Evolutionary conservation across 805 yeast genomes (phyloP).

Genomic region (Spathaspora hagerdaliae): DNA sequence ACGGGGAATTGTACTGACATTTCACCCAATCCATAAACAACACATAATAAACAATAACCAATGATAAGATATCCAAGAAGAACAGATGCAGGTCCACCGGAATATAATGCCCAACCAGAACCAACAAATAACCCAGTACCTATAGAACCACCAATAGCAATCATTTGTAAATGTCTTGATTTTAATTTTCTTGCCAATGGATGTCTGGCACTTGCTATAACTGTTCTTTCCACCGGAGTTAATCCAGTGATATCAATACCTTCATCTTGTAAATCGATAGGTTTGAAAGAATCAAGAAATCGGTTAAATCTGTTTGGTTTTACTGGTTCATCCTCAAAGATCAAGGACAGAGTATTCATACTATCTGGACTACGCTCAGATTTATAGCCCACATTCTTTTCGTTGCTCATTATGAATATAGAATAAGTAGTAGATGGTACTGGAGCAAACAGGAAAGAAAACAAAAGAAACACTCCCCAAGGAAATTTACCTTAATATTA

Average conservation of each 20-base stretch:
- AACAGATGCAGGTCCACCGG: slow-evolving; percentile 39
- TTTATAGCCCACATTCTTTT: too few relatives aligned
- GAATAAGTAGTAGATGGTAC: too few relatives aligned
- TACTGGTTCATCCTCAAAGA: too few relatives aligned
- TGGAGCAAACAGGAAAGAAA: too few relatives aligned
- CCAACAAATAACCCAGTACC: slow-evolving; percentile 60
- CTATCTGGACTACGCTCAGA: too few relatives aligned
- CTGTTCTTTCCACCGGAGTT: slow-evolving; percentile 30
- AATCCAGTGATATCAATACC: slow-evolving; percentile 38
- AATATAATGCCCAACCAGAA: slow-evolving; percentile 38
- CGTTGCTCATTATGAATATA: too few relatives aligned
- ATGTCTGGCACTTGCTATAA: slow-evolving; percentile 40
- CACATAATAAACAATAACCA: slow-evolving; percentile 52
- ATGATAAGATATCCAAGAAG: slow-evolving; percentile 56
- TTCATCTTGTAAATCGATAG: slow-evolving; percentile 34
- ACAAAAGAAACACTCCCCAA: too few relatives aligned
- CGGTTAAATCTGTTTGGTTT: background rate
- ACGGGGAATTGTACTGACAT: slow-evolving; percentile 46
- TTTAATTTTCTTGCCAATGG: slow-evolving; percentile 46
- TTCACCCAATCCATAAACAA: slow-evolving; percentile 61
- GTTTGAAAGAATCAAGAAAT: slow-evolving; percentile 35
- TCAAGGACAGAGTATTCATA: too few relatives aligned
- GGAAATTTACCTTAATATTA: too few relatives aligned
- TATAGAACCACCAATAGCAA: slow-evolving; percentile 68
- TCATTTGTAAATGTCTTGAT: slow-evolving; percentile 53